Conservation (phyloP, 2,329 filamentous ascomycete species). For the Fusarium abutilonis region DNA sequence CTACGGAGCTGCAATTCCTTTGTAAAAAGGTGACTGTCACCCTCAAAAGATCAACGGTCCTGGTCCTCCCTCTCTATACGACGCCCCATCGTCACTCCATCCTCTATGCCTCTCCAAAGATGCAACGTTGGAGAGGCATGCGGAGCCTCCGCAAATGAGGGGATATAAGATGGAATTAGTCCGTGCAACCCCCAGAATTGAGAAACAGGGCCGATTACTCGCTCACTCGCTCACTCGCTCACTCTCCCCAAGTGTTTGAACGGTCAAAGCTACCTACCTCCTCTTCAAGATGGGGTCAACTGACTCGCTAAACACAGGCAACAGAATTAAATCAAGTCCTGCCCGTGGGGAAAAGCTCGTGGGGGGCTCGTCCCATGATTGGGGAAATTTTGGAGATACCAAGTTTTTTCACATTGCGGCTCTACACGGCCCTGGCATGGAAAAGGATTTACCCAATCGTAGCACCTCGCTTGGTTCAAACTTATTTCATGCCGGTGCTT, state of each 20-base stretch:
- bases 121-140: constrained; percentile 32
- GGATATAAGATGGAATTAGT: not conserved
- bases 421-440: not conserved
- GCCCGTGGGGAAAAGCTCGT: constrained; percentile 25
- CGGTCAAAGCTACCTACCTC: not conserved
- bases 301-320: constrained; percentile 4
- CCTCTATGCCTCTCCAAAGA: constrained; percentile 3
- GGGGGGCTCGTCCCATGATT: not conserved
- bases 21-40: constrained; percentile 30
- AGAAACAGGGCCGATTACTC: constrained; percentile 25
- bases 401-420: not conserved
- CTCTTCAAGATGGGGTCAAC: not conserved
- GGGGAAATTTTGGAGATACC: constrained; percentile 15
- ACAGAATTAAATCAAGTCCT: constrained; percentile 11
- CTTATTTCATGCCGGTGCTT: not conserved
- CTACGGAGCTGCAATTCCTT: constrained; percentile 2
- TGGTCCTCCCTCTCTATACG: not conserved
- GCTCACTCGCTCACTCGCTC: too few relatives aligned
- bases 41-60: not conserved
- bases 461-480: not conserved
- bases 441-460: not conserved
- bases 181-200: constrained; percentile 9
- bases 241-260: not conserved
- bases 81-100: too few relatives aligned
- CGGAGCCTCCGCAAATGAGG: constrained; percentile 38